phyloP scores from a whole-genome alignment of 805 yeast species.

The Kregervanrija fluxuum region DNA sequence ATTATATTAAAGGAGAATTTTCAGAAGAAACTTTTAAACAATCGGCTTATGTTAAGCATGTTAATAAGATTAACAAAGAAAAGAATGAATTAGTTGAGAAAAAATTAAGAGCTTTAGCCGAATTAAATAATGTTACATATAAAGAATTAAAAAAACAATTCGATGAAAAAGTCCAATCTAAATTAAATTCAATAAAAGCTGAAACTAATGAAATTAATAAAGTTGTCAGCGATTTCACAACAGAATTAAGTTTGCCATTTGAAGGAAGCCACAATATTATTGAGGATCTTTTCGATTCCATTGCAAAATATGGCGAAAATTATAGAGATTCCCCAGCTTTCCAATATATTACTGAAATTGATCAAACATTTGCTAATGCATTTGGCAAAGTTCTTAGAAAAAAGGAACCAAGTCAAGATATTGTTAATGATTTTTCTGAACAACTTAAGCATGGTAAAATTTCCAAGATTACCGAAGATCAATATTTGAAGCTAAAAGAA shows the following conservation, averaged over 20 bases:
- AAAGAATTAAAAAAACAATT: constrained; percentile 16
- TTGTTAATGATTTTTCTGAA: constrained; percentile 8
- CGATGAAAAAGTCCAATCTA: constrained; percentile 16
- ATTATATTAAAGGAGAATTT: constrained; percentile 14
- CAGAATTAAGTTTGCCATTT: constrained; percentile 12
- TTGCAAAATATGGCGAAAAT: constrained; percentile 12
- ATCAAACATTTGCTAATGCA: constrained; percentile 17
- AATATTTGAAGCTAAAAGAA: constrained; percentile 7
- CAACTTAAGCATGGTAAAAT: constrained; percentile 15
- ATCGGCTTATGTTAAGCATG: constrained; percentile 16
- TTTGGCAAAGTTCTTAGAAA: constrained; percentile 9
- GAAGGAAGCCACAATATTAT: constrained; percentile 10
- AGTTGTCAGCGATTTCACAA: constrained; percentile 13
- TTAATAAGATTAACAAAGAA: constrained; percentile 13
- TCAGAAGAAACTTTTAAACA: constrained; percentile 16
- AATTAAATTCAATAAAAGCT: constrained; percentile 2
- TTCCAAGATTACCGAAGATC: constrained; percentile 8
- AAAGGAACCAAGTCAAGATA: constrained; percentile 9
- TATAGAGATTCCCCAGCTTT: constrained; percentile 16
- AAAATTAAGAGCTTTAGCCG: constrained; percentile 19
- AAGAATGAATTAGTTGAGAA: constrained; percentile 18
- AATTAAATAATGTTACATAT: constrained; percentile 12
- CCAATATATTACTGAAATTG: constrained; percentile 12
- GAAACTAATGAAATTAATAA: constrained; percentile 7
- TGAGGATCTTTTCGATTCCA: constrained; percentile 14